These are phyloP conservation scores for Alternaria novae-zelandiae DNA, from an alignment of 2,329 filamentous ascomycete genomes.

Conservation along the genomic window DNA sequence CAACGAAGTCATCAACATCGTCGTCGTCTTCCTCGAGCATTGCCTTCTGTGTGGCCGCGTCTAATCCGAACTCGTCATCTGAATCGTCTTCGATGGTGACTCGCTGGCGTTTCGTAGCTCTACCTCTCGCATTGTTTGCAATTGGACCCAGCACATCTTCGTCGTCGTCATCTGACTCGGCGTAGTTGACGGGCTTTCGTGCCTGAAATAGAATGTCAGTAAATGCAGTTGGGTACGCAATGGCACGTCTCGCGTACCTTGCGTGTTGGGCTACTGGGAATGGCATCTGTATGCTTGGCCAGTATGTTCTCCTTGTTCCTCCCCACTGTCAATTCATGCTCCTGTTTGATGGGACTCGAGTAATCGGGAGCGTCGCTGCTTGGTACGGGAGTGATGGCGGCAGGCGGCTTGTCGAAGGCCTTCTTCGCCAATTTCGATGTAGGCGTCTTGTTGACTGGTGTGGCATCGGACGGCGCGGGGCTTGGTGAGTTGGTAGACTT, in stretches of 20 bases:
- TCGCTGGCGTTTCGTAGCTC: slow-evolving; percentile 63
- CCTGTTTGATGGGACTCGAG: slow-evolving; percentile 72
- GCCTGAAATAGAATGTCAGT: slow-evolving; percentile 50
- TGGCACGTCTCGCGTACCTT: slow-evolving; percentile 63
- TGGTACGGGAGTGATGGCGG: slow-evolving; percentile 72
- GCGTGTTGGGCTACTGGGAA: slow-evolving; percentile 75
- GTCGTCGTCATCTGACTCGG: slow-evolving; percentile 76
- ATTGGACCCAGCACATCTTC: slow-evolving; percentile 71
- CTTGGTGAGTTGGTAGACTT: slow-evolving; percentile 58
- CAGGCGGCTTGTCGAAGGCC: slow-evolving; percentile 39
- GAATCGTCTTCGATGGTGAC: slow-evolving; percentile 68
- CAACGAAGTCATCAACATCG: slow-evolving; percentile 87
- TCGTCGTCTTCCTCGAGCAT: slow-evolving; percentile 68
- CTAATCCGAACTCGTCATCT: slow-evolving; percentile 71
- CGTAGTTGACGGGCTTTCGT: slow-evolving; percentile 76
- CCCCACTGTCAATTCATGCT: slow-evolving; percentile 53
- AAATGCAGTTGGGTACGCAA: neutral
- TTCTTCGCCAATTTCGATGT: slow-evolving; percentile 37
- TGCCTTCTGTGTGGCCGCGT: slow-evolving; percentile 62
- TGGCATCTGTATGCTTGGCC: slow-evolving; percentile 53
- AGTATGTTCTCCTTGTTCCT: slow-evolving; percentile 60
- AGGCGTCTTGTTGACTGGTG: slow-evolving; percentile 34
- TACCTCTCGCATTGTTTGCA: slow-evolving; percentile 53
- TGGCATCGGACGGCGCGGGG: slow-evolving; percentile 41
- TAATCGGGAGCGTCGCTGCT: slow-evolving; percentile 79